phyloP scores from a whole-genome alignment of 202 grass and related monocot genomes.

The Carex sylvatica region DNA sequence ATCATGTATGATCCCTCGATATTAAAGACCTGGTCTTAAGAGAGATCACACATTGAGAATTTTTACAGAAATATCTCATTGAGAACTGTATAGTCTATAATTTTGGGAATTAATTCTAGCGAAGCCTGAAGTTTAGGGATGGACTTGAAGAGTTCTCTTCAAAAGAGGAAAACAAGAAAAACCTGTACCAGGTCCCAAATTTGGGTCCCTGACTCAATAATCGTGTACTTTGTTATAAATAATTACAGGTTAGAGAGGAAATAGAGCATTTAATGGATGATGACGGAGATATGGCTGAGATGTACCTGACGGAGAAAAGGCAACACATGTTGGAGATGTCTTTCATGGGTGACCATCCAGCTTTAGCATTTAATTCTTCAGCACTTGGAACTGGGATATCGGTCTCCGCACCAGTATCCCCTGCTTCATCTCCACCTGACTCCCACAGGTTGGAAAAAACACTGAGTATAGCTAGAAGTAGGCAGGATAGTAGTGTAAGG shows the following conservation, averaged over 20 bases:
- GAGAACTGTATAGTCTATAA: constrained; percentile 1
- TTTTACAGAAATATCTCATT: background rate
- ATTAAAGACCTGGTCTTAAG: background rate
- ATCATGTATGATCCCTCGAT: background rate
- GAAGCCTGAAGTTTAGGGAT: background rate
- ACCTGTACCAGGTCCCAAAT: background rate
- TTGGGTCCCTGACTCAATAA: background rate
- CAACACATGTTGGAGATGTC: constrained; percentile 62
- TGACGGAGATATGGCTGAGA: constrained; percentile 99
- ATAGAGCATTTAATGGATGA: constrained; percentile 99
- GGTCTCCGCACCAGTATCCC: constrained; percentile 85
- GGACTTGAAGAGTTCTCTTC: background rate
- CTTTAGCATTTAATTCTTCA: constrained; percentile 50
- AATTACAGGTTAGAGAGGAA: constrained; percentile 86
- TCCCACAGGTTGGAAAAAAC: constrained; percentile 75
- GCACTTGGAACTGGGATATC: constrained; percentile 50
- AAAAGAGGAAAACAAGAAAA: background rate
- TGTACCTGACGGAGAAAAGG: constrained; percentile 96
- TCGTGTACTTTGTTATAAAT: constrained; percentile 16
- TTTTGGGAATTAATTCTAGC: background rate
- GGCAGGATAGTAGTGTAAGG: constrained; percentile 77
- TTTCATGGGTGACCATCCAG: constrained; percentile 70
- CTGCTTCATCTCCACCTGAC: constrained; percentile 71
- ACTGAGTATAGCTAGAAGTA: constrained; percentile 79
- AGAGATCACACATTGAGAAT: background rate